Evolutionary conservation across 2,329 filamentous ascomycete genomes (phyloP).

Genomic region (Colletotrichum sp.): DNA sequence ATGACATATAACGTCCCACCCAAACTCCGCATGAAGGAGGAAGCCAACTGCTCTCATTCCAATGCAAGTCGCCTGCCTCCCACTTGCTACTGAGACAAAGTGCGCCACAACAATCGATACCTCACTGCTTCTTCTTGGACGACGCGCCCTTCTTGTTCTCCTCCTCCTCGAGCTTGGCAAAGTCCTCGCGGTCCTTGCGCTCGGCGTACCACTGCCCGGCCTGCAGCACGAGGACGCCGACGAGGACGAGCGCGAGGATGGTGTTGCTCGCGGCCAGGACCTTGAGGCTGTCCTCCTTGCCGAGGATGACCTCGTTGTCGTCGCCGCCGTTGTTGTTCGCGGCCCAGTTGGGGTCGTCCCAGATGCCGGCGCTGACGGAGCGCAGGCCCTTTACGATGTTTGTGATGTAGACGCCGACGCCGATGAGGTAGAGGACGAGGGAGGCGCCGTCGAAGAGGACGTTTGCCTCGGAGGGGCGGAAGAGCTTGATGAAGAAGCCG

Average conservation of each 20-base stretch:
- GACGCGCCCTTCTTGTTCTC: conserved; percentile 31
- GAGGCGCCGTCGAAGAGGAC: conserved; percentile 91
- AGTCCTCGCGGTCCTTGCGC: conserved; percentile 86
- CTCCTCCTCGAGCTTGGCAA: conserved; percentile 65
- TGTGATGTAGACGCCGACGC: conserved; percentile 89
- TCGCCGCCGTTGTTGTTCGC: conserved; percentile 42
- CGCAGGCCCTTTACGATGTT: conserved; percentile 96
- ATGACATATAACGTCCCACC: neutral
- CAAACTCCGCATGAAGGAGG: neutral
- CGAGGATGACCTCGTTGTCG: conserved; percentile 70
- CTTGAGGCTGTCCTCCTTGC: conserved; percentile 86
- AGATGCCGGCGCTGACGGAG: conserved; percentile 77
- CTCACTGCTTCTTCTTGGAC: conserved; percentile 23
- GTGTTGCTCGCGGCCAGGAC: conserved; percentile 95
- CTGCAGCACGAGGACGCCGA: conserved; percentile 92
- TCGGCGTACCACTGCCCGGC: conserved; percentile 99
- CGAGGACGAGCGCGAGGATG: conserved; percentile 88
- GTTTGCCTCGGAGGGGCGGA: conserved; percentile 91
- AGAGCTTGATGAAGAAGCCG: conserved; percentile 93
- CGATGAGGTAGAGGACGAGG: conserved; percentile 82
- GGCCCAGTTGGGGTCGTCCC: conserved; percentile 44
- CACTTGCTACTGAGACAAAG: neutral
- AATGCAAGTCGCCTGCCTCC: neutral
- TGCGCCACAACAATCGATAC: neutral
- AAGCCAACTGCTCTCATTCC: neutral